phyloP scores from a whole-genome alignment of 805 yeast genomes.

The Ogataea paradorogensis region DNA sequence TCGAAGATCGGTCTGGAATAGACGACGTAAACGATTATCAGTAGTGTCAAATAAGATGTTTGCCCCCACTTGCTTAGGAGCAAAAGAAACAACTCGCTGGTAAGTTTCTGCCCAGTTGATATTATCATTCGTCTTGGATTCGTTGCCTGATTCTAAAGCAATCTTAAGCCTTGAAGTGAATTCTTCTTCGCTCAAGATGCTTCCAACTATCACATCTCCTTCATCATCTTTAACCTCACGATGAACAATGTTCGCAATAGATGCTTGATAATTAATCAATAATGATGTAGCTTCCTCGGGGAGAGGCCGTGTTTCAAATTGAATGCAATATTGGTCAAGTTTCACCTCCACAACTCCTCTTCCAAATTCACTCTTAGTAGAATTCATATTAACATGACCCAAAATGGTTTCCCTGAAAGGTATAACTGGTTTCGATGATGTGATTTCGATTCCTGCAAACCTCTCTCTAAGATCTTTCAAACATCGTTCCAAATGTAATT shows the following conservation, averaged over 20 bases:
- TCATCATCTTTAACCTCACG: slow-evolving; percentile 21
- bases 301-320: slow-evolving; percentile 50
- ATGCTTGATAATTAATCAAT: slow-evolving; percentile 44
- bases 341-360: slow-evolving; percentile 50
- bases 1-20: slow-evolving; percentile 23
- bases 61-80: slow-evolving; percentile 74
- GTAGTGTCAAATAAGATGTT: slow-evolving; percentile 64
- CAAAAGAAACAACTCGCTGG: slow-evolving; percentile 59
- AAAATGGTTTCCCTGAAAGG: slow-evolving; percentile 88
- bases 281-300: slow-evolving; percentile 48
- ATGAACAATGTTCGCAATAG: slow-evolving; percentile 39
- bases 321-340: slow-evolving; percentile 48
- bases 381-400: slow-evolving; percentile 44
- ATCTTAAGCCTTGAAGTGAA: slow-evolving; percentile 35
- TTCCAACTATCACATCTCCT: slow-evolving; percentile 44
- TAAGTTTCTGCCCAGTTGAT: slow-evolving; percentile 32
- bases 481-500: slow-evolving; percentile 92
- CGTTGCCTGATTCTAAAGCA: slow-evolving; percentile 21
- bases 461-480: slow-evolving; percentile 85
- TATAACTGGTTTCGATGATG: slow-evolving; percentile 86
- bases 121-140: slow-evolving; percentile 21
- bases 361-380: slow-evolving; percentile 44
- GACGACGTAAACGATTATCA: slow-evolving; percentile 32
- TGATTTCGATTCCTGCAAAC: slow-evolving; percentile 87
- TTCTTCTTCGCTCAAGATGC: slow-evolving; percentile 26